Base-by-base conservation (phyloP, 2,329 filamentous ascomycete species). In the Colletotrichum sublineola region DNA sequence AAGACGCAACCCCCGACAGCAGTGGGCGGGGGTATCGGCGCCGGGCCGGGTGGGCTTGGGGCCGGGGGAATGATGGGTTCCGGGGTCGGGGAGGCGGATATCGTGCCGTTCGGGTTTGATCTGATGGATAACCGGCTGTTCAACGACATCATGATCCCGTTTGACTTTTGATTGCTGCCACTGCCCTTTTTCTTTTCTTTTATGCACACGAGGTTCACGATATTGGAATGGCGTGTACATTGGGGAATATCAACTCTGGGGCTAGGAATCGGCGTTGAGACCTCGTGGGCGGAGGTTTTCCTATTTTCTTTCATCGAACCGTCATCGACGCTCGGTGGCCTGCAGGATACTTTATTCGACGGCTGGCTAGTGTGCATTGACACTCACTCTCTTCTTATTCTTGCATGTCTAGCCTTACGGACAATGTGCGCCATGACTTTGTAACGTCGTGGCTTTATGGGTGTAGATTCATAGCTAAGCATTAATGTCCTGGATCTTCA, bases 121-220 rank as follows among this genome's bases (percentile, higher is more conserved):
- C 7, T 74, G 31, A 62, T 74, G 48, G 73, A 74, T 8, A 73
- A 65, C 14, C 56, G 66, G 29, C 67, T 70, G 70, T 74, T 74
- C 5, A 73, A 65, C 12, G 56, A 74, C 40, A 66, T 74, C 1
- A 70, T 73, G 3, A 50, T 66, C 4, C 73, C 73, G 38, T 73
- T 74, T 50, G 73, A 74, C 38, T 70, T 74, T 65, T 74, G 44
- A 46, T 40, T 4, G 46, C 2, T 2, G 5, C 20, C 12, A 1
- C 20, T 5, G 5, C 40, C 12, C n/a, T 31, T n/a, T n/a, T 9
- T 9, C 8, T 11, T 11, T 6, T n/a, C 5, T n/a, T 46, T 8
- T 7, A 4, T 6, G 5, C 4, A 1, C 12, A 29, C 7, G 12
- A 3, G 46, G 20, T 46, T 9, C 44, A n/a, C 44, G 20, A 20